These are phyloP conservation scores for Xerocomellus chrysenteron DNA, from an alignment of 768 basidiomycete species.

Conservation along the genomic window DNA sequence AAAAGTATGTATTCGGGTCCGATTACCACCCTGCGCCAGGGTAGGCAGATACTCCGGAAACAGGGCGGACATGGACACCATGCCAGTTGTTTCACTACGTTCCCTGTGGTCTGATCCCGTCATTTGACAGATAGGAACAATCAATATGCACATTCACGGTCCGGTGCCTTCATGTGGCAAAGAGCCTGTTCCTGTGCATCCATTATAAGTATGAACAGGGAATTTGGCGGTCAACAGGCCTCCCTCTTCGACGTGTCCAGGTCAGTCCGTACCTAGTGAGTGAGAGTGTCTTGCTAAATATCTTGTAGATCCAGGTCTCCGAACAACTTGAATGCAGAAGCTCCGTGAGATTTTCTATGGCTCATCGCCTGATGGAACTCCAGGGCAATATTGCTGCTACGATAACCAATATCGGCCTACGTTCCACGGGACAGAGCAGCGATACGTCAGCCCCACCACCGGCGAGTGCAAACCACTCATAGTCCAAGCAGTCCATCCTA, in stretches of 20 bases:
- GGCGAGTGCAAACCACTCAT: conserved; percentile 23
- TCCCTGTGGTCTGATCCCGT: too few species aligned
- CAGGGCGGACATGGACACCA: too few species aligned
- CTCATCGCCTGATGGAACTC: not conserved
- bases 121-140: too few species aligned
- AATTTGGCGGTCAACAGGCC: too few species aligned
- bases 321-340: conserved; percentile 1
- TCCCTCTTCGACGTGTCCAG: not conserved
- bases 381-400: conserved; percentile 2
- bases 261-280: conserved; percentile 1
- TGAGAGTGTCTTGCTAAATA: not conserved
- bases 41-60: too few species aligned
- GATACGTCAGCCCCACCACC: conserved; percentile 24
- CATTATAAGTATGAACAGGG: too few species aligned
- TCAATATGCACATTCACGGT: too few species aligned
- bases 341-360: not conserved
- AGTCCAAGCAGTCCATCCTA: conserved; percentile 27
- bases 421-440: conserved; percentile 11
- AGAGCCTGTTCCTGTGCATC: too few species aligned
- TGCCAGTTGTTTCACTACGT: too few species aligned
- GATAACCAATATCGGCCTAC: conserved; percentile 21
- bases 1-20: too few species aligned
- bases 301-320: not conserved
- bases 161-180: too few species aligned
- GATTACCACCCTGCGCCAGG: too few species aligned